Conservation (phyloP, 495 filamentous ascomycete species). For the Elasticomyces elasticus region DNA sequence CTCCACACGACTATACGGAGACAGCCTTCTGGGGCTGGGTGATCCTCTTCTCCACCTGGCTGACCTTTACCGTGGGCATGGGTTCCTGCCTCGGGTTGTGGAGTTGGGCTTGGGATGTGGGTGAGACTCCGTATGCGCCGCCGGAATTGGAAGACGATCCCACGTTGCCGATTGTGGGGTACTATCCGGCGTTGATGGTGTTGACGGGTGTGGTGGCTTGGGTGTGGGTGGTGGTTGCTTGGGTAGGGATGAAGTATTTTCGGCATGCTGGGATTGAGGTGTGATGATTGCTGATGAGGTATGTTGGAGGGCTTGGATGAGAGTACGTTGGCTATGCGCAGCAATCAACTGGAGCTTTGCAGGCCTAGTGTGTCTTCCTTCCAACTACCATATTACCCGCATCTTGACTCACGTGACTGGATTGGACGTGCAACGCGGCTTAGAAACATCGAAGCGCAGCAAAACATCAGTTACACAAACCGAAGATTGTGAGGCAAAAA, state of each 20-base stretch:
- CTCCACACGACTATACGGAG: conserved; percentile 71
- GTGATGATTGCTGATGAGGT: no score
- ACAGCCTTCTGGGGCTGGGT: conserved; percentile 97
- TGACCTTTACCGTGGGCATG: conserved; percentile 91
- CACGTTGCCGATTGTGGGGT: conserved; percentile 87
- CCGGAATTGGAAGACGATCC: conserved; percentile 88
- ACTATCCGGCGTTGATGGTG: conserved; percentile 90
- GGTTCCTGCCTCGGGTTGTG: conserved; percentile 94
- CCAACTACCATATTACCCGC: no score
- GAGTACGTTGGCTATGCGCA: no score
- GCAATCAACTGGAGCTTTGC: no score
- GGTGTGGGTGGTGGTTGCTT: conserved; percentile 96
- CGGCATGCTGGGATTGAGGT: conserved; percentile 78
- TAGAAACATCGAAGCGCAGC: no score
- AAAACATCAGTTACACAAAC: no score
- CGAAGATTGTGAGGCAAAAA: no score
- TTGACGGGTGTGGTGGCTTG: conserved; percentile 92
- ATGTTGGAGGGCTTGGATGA: no score
- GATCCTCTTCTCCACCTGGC: conserved; percentile 77
- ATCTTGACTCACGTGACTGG: no score
- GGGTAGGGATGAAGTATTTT: conserved; percentile 99
- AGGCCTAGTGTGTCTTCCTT: no score
- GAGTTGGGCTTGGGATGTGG: conserved; percentile 99
- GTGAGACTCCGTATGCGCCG: conserved; percentile 88
- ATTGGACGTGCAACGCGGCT: no score